These are phyloP conservation scores for Debaryomycetaceae sp. DNA, from an alignment of 1,139 yeast species.

Conservation along the genomic window DNA sequence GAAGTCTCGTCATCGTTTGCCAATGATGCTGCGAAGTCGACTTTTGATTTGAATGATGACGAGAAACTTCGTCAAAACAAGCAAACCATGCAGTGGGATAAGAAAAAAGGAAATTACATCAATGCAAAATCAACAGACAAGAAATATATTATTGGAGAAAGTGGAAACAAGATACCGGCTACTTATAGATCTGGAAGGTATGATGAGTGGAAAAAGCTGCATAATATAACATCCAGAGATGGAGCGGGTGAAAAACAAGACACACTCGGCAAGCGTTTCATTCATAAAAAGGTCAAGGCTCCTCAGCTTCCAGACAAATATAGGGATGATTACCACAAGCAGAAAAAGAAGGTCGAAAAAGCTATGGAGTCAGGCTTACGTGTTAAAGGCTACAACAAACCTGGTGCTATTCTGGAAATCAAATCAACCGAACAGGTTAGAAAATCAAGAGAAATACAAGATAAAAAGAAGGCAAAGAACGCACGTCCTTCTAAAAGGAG, in stretches of 20 bases:
- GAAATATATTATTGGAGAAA: slow-evolving; percentile 90
- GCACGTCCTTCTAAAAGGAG: slow-evolving; percentile 62
- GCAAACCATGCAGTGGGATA: slow-evolving; percentile 89
- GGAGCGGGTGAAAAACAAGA: slow-evolving; percentile 23
- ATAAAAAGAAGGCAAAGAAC: slow-evolving; percentile 77
- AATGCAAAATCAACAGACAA: slow-evolving; percentile 77
- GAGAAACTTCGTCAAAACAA: slow-evolving; percentile 64
- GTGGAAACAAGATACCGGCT: slow-evolving; percentile 93
- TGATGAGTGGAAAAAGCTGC: slow-evolving; percentile 83
- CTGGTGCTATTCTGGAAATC: slow-evolving; percentile 58
- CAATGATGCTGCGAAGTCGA: slow-evolving; percentile 77
- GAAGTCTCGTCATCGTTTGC: slow-evolving; percentile 64
- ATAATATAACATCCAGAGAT: slow-evolving; percentile 55
- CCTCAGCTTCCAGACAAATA: slow-evolving; percentile 87
- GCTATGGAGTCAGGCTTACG: slow-evolving; percentile 74
- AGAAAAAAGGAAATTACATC: slow-evolving; percentile 86
- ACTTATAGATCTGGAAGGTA: slow-evolving; percentile 86
- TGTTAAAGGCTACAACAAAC: slow-evolving; percentile 66
- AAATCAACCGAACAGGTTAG: slow-evolving; percentile 72
- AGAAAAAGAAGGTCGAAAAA: slow-evolving; percentile 76
- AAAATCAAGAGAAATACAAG: slow-evolving; percentile 67
- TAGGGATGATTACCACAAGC: slow-evolving; percentile 82
- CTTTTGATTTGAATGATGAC: slow-evolving; percentile 81
- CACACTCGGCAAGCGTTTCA: slow-evolving; percentile 47
- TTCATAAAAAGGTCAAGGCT: slow-evolving; percentile 72